Conservation (phyloP, 495 filamentous ascomycete genomes). For the Podospora pseudoanserina region DNA sequence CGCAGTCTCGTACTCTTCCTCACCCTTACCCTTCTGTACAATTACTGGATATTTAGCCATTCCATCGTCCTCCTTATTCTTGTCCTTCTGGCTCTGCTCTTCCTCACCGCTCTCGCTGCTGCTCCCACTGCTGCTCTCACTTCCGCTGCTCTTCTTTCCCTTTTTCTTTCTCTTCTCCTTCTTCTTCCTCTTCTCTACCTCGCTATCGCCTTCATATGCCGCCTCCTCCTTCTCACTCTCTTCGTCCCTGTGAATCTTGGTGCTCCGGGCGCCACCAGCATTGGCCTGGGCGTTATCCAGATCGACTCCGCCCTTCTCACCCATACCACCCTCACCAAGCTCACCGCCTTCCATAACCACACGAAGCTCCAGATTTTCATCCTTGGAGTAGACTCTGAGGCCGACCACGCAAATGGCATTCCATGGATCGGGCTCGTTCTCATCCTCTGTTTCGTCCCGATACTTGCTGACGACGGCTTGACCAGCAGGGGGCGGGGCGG, state of each 20-base stretch:
- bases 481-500: conserved; percentile 29
- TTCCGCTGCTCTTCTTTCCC: conserved; percentile 17
- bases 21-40: conserved; percentile 36
- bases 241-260: conserved; percentile 19
- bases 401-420: conserved; percentile 50
- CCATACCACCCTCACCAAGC: conserved; percentile 48
- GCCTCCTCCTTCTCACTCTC: conserved; percentile 30
- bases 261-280: conserved; percentile 40
- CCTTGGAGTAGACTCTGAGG: conserved; percentile 49
- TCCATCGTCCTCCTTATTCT: conserved; percentile 22
- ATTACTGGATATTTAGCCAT: conserved; percentile 30
- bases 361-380: conserved; percentile 44
- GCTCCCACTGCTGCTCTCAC: conserved; percentile 16
- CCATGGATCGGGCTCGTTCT: conserved; percentile 47
- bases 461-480: conserved; percentile 37
- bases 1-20: conserved; percentile 38
- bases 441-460: conserved; percentile 42
- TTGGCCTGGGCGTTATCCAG: conserved; percentile 51
- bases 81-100: conserved; percentile 21
- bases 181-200: conserved; percentile 27
- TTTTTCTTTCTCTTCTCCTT: conserved; percentile 21
- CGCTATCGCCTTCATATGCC: conserved; percentile 37
- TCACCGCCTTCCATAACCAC: conserved; percentile 49
- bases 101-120: conserved; percentile 13
- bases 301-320: conserved; percentile 47